A percentile compares a stretch with the other conserved stretches of the same genome.
These are phyloP conservation scores for Voacanga thouarsii DNA, from an alignment of 257 asterid genomes.

Conservation along the genomic window DNA sequence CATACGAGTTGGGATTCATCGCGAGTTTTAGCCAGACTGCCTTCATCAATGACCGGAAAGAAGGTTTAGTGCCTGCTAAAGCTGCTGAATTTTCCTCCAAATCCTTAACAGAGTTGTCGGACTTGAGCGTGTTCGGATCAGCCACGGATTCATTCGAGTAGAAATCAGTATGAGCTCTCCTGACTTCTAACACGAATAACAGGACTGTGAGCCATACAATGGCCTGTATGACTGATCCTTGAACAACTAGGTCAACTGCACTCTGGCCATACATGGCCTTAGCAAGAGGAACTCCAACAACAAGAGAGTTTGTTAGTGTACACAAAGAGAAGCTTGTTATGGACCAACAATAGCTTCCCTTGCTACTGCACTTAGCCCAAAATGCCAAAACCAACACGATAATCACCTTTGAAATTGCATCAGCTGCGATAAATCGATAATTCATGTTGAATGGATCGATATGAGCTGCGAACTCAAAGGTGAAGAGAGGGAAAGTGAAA, in stretches of 20 bases:
- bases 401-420: slow-evolving; percentile 46
- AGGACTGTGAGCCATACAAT: slow-evolving; percentile 50
- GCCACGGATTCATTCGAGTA: neutral
- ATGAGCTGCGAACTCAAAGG: slow-evolving; percentile 50
- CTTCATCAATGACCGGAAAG: slow-evolving; percentile 27
- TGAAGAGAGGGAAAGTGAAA: slow-evolving; percentile 54
- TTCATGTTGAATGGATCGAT: slow-evolving; percentile 61
- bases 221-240: slow-evolving; percentile 45
- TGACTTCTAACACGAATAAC: slow-evolving; percentile 42
- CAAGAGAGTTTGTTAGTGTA: slow-evolving; percentile 49
- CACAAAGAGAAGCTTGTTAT: slow-evolving; percentile 57
- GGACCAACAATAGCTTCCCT: slow-evolving; percentile 49
- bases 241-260: slow-evolving; percentile 53
- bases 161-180: slow-evolving; percentile 25
- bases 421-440: slow-evolving; percentile 44
- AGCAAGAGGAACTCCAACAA: slow-evolving; percentile 59
- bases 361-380: slow-evolving; percentile 48
- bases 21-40: slow-evolving; percentile 30
- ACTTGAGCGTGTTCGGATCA: neutral
- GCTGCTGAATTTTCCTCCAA: slow-evolving; percentile 19
- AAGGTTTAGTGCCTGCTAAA: slow-evolving; percentile 2
- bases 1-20: slow-evolving; percentile 36
- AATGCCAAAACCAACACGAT: slow-evolving; percentile 28
- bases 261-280: slow-evolving; percentile 55
- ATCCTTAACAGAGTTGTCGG: slow-evolving; percentile 1